Base-by-base conservation (phyloP, 1,284 basidiomycete genomes). In the Meripilus lineatus region DNA sequence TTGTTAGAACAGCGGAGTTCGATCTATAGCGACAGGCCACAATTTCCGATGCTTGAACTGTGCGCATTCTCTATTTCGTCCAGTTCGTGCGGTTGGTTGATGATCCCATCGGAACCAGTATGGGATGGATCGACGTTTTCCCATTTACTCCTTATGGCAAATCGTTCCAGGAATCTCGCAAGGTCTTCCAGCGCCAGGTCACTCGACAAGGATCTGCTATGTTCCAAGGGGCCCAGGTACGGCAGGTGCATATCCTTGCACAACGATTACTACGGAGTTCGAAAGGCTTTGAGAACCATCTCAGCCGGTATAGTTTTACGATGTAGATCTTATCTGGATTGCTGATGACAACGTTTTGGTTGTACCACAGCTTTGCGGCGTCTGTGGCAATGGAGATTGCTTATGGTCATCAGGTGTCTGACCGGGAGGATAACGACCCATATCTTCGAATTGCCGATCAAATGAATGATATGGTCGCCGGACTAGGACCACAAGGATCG, bases 21-120 rank as follows among this genome's bases (percentile, higher is more conserved):
- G 7, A 53, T 56, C 36, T 63, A 58, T 42, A 61, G 56, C 5
- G 54, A 53, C 24, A 49, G 61, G 3, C 62, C 61, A 2, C 44
- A 42, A 22, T 23, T 42, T 7, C 18, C 37, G 14, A 32, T 45
- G 35, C 22, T 37, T 10, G 45, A 47, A 20, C 14, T 47, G 40
- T 34, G 18, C 15, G 45, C 22, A 7, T 20, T 14, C n/a, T n/a
- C n/a, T n/a, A n/a, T n/a, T n/a, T n/a, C n/a, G n/a, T n/a, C n/a
- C n/a, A n/a, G n/a, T n/a, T 39, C 13, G 7, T 18, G 22, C 14
- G 24, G 18, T 23, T 28, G 20, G 10, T 10, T 25, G 7, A 10
- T n/a, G 17, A 23, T 7, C 8, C 13, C 21, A 25, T 23, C 20
- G 10, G 26, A n/a, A 3, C 3, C 21, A 75, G 51, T 23, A 43